A percentile compares a stretch with the other conserved stretches of the same genome.
Evolutionary conservation across 2,329 filamentous ascomycete species (phyloP).

Genomic region (Aspergillus sp.): DNA sequence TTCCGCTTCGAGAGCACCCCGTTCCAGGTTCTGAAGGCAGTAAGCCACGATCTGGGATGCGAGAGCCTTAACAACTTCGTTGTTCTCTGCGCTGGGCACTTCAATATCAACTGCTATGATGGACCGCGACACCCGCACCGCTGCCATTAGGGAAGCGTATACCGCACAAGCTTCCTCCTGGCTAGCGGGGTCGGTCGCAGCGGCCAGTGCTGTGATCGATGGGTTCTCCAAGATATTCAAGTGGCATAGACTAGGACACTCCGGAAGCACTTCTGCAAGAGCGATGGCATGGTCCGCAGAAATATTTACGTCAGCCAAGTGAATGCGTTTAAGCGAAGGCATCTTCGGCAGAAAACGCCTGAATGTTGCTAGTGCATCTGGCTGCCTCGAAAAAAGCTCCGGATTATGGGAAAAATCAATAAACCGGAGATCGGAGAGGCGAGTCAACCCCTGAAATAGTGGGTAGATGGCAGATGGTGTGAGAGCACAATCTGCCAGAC

Average conservation of each 20-base stretch:
- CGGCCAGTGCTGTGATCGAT: slow-evolving; percentile 63
- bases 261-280: slow-evolving; percentile 84
- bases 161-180: slow-evolving; percentile 94
- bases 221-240: slow-evolving; percentile 81
- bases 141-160: slow-evolving; percentile 87
- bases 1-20: slow-evolving; percentile 66
- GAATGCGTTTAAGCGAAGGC: slow-evolving; percentile 74
- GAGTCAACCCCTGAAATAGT: slow-evolving; percentile 71
- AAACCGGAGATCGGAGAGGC: slow-evolving; percentile 74
- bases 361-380: slow-evolving; percentile 72
- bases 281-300: slow-evolving; percentile 86
- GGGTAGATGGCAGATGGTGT: slow-evolving; percentile 69
- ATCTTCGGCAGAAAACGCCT: slow-evolving; percentile 84
- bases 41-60: slow-evolving; percentile 95
- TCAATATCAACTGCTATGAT: slow-evolving; percentile 92
- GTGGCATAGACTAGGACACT: slow-evolving; percentile 77
- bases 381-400: slow-evolving; percentile 70
- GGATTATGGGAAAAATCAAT: slow-evolving; percentile 91
- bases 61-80: slow-evolving; percentile 86
- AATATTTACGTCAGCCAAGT: slow-evolving; percentile 81
- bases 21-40: slow-evolving; percentile 87
- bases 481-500: slow-evolving; percentile 82
- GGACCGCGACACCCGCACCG: slow-evolving; percentile 76
- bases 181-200: slow-evolving; percentile 72
- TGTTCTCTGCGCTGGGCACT: slow-evolving; percentile 75